Percentiles rank a stretch among this genome's conserved stretches.
Evolutionary conservation across 768 basidiomycete species (phyloP).

Genomic region (Lentinula aciculospora): DNA sequence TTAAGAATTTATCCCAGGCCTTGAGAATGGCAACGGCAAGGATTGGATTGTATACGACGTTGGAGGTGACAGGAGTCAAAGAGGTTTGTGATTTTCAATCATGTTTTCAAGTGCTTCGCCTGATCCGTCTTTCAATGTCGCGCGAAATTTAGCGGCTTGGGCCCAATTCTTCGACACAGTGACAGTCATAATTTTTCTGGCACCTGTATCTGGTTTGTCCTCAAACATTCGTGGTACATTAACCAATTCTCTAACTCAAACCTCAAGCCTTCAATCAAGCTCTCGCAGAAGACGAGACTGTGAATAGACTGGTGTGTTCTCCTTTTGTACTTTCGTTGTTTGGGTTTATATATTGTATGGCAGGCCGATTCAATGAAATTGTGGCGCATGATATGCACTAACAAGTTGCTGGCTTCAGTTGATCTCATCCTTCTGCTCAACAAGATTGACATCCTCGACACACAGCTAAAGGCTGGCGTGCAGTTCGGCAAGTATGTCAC

Average conservation of each 20-base stretch:
- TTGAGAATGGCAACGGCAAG: slow-evolving; percentile 26
- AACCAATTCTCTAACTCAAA: background rate
- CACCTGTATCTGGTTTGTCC: slow-evolving; percentile 42
- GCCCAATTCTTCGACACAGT: slow-evolving; percentile 68
- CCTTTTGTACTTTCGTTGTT: background rate
- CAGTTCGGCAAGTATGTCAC: slow-evolving; percentile 51
- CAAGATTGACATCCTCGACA: slow-evolving; percentile 55
- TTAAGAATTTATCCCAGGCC: slow-evolving; percentile 10
- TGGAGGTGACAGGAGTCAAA: slow-evolving; percentile 51
- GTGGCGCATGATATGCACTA: slow-evolving; percentile 57
- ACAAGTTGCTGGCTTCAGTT: slow-evolving; percentile 46
- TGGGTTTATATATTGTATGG: background rate
- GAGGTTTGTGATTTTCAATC: slow-evolving; percentile 31
- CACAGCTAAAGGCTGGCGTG: slow-evolving; percentile 46
- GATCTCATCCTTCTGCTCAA: slow-evolving; percentile 59
- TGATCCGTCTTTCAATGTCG: background rate
- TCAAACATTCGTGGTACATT: background rate
- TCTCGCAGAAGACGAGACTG: slow-evolving; percentile 49
- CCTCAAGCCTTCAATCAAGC: slow-evolving; percentile 51
- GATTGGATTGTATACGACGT: slow-evolving; percentile 67
- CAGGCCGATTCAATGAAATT: slow-evolving; percentile 53
- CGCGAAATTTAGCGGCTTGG: slow-evolving; percentile 37
- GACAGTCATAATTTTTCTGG: slow-evolving; percentile 61
- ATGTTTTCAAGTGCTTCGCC: background rate
- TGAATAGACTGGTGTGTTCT: slow-evolving; percentile 54